These are phyloP conservation scores for Saccharomycopsis babjevae DNA, from an alignment of 805 yeast genomes.

Conservation along the genomic window DNA sequence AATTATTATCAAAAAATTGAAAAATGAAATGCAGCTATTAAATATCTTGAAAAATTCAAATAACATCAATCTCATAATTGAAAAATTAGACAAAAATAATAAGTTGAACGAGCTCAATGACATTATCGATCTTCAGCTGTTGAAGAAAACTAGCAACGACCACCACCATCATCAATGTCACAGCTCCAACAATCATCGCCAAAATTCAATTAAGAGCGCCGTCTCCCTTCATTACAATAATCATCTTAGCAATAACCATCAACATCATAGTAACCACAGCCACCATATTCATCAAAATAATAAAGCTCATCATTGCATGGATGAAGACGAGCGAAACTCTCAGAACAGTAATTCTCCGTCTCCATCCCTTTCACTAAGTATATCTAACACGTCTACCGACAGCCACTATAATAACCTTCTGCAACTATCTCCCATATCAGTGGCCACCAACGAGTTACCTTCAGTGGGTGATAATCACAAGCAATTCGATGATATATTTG, in stretches of 20 bases:
- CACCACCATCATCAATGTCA: background rate
- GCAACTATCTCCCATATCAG: constrained; percentile 8
- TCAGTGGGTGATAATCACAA: background rate
- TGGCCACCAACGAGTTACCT: background rate
- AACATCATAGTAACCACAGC: background rate
- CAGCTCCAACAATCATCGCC: background rate
- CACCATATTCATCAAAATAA: background rate
- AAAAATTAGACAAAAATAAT: background rate
- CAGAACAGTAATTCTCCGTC: constrained; percentile 11
- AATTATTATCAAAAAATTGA: constrained; percentile 14
- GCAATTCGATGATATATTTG: background rate
- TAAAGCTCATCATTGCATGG: background rate
- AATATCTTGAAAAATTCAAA: constrained; percentile 4
- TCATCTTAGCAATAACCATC: background rate
- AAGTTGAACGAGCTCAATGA: background rate
- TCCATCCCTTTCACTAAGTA: constrained; percentile 11
- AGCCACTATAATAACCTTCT: constrained; percentile 12
- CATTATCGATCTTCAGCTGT: background rate
- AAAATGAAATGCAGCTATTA: constrained; percentile 13
- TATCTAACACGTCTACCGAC: constrained; percentile 13
- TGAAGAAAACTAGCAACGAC: background rate
- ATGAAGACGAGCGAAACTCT: background rate
- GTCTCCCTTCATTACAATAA: background rate
- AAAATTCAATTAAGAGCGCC: background rate
- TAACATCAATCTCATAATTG: background rate